Evolutionary conservation across 768 basidiomycete species (phyloP).

Genomic region (Hericium coralloides): DNA sequence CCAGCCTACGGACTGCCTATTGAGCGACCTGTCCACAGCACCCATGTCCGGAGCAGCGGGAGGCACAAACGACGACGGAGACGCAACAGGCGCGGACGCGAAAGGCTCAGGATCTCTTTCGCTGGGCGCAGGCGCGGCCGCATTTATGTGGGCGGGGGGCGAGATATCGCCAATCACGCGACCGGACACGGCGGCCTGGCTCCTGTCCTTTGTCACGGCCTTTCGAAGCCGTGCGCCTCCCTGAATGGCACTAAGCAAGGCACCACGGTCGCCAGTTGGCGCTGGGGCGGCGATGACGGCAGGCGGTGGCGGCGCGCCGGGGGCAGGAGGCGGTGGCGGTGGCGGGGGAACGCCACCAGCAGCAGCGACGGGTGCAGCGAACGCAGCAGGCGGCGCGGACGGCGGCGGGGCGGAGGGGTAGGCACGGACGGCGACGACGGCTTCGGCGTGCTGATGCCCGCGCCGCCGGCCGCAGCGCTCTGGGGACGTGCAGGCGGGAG

Average conservation of each 20-base stretch:
- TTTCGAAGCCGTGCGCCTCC: slow-evolving; percentile 63
- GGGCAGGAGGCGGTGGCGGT: slow-evolving; percentile 22
- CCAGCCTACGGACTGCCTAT: slow-evolving; percentile 81
- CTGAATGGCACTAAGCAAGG: slow-evolving; percentile 74
- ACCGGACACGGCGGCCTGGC: slow-evolving; percentile 59
- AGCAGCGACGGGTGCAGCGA: slow-evolving; percentile 30
- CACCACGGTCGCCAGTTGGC: slow-evolving; percentile 44
- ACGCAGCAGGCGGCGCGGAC: slow-evolving; percentile 27
- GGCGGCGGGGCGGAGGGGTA: slow-evolving; percentile 30
- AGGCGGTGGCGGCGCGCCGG: slow-evolving; percentile 22
- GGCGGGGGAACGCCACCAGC: slow-evolving; percentile 18
- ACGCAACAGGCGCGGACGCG: slow-evolving; percentile 22
- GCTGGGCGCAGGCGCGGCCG: slow-evolving; percentile 19
- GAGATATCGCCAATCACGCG: slow-evolving; percentile 67
- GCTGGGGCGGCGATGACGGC: slow-evolving; percentile 20
- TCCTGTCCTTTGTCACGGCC: slow-evolving; percentile 78
- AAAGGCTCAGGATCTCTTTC: too few species aligned
- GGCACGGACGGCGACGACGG: slow-evolving; percentile 21
- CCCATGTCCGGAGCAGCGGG: slow-evolving; percentile 23
- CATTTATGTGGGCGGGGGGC: slow-evolving; percentile 61
- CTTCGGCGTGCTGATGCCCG: slow-evolving; percentile 4
- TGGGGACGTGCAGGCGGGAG: slow-evolving; percentile 49
- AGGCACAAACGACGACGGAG: slow-evolving; percentile 22
- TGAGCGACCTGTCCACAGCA: background rate
- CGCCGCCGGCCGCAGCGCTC: slow-evolving; percentile 34